Evolutionary conservation across 495 filamentous ascomycete genomes (phyloP), one percentile per base, ranked within the genome.

Genomic region (Aspergillus panamensis): DNA sequence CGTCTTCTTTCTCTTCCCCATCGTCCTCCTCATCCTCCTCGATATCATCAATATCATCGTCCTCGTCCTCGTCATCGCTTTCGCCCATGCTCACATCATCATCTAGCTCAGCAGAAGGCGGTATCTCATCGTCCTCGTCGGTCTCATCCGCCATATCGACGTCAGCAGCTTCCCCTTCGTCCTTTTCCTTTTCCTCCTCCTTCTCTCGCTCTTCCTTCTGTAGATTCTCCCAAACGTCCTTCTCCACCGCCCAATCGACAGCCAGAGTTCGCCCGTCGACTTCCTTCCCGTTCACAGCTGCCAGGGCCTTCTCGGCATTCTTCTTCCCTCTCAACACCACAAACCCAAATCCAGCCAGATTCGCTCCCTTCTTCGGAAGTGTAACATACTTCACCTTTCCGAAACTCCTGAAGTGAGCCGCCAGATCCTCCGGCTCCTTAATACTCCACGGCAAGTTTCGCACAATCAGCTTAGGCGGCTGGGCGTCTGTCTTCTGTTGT

Each of bases 371-470:
- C 61, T 87, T 91, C 3, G 94, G 94, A 20, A 99, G 75, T 53
- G 85, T 88, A 16, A 85, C 83, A 67, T 82, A 83, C 69, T 91
- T 92, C 45, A 97, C 84, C 71, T 96, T 96, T 54, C 94, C 94
- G 70, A 87, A 96, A 58, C 85, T 88, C 64, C 82, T 77, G 70
- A 99, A 97, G 32, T 96, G 73, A 40, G 79, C 76, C 2, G 82
- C 74, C 48, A 99, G 72, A 65, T 97, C 85, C 48, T 96, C 86
- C 0, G 90, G 77, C 8, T 82, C 82, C 73, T 94, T 96, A 69
- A 99, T 87, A 63, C 87, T 96, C 94, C 94, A 99, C 1, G 94
- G 92, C 62, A 99, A 68, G 69, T 99, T 99, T 52, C 94, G 84
- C 25, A 97, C 86, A 72, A 99, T 99, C 63, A 99, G 74, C 72